Conservation (phyloP, 768 basidiomycete species). For the Podaxis sp. region DNA sequence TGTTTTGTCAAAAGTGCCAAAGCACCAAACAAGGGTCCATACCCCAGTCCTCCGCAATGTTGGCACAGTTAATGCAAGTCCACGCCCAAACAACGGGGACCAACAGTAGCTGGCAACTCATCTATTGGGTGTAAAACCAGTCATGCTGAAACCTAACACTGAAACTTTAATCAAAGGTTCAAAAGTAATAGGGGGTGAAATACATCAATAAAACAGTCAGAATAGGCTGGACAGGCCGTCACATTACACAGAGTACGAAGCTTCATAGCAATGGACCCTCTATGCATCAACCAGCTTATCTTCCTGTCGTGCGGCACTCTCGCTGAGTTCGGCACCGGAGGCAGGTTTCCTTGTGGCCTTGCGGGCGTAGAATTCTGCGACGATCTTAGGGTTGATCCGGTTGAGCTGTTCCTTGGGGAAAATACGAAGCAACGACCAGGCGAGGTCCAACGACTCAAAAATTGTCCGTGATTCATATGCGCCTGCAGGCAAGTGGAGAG, state of each 20-base stretch:
- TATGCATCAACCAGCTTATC: conserved; percentile 60
- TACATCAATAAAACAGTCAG: conserved; percentile 2
- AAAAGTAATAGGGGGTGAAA: not conserved
- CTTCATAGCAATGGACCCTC: conserved; percentile 20
- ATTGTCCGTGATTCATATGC: conserved; percentile 94
- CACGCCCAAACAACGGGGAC: conserved; percentile 6
- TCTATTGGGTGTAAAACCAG: not conserved
- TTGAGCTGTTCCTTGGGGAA: conserved; percentile 99
- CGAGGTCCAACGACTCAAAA: conserved; percentile 96
- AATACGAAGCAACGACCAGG: conserved; percentile 94
- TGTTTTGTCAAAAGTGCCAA: not conserved
- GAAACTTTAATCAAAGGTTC: conserved; percentile 6
- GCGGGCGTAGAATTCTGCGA: conserved; percentile 89
- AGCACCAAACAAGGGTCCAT: conserved; percentile 2
- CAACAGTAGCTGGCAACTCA: not conserved
- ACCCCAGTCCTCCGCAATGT: conserved; percentile 2
- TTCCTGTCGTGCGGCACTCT: conserved; percentile 28
- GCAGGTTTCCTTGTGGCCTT: conserved; percentile 70
- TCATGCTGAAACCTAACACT: conserved; percentile 3
- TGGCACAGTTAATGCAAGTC: not conserved
- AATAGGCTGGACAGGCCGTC: not conserved
- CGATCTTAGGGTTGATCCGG: conserved; percentile 96
- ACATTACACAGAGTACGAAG: conserved; percentile 1
- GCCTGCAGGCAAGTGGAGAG: conserved; percentile 43
- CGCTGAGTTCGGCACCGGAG: conserved; percentile 46